phyloP scores from a whole-genome alignment of 2,329 filamentous ascomycete species.

The Colletotrichum agaves region DNA sequence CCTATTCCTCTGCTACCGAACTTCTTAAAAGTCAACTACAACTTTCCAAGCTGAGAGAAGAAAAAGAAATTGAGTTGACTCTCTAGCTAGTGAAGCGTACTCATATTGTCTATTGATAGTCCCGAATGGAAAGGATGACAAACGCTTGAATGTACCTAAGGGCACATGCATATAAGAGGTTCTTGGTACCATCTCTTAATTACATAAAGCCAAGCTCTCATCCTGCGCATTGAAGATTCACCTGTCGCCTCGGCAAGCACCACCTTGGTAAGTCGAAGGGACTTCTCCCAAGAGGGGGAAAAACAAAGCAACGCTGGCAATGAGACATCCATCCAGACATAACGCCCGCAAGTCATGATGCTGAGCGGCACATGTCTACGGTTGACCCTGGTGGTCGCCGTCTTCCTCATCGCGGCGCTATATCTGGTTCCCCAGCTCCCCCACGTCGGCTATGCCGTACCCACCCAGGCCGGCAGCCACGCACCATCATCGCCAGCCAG shows the following conservation, averaged over 20 bases:
- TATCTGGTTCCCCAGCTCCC: constrained; percentile 34
- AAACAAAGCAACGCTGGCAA: constrained; percentile 7
- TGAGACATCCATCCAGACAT: constrained; percentile 1
- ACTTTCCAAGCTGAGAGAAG: too few relatives aligned
- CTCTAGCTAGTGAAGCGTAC: too few relatives aligned
- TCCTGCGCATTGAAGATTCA: constrained; percentile 15
- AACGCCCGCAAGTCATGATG: constrained; percentile 7
- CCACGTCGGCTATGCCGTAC: constrained; percentile 15
- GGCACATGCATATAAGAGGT: too few relatives aligned
- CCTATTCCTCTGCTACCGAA: too few relatives aligned
- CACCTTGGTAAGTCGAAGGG: not conserved
- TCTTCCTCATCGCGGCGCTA: constrained; percentile 34
- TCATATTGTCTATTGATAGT: too few relatives aligned
- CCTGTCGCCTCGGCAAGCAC: constrained; percentile 12
- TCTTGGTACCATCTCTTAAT: not conserved
- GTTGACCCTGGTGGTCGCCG: constrained; percentile 28
- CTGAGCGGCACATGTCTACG: constrained; percentile 26
- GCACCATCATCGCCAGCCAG: constrained; percentile 14
- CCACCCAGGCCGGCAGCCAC: not conserved
- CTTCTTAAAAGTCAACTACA: too few relatives aligned
- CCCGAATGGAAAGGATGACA: too few relatives aligned
- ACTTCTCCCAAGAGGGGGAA: not conserved
- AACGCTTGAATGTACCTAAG: too few relatives aligned
- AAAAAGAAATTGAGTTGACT: too few relatives aligned
- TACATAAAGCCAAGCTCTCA: constrained; percentile 4